Evolutionary conservation across 495 filamentous ascomycete species (phyloP).

Genomic region (Neurospora sp.): DNA sequence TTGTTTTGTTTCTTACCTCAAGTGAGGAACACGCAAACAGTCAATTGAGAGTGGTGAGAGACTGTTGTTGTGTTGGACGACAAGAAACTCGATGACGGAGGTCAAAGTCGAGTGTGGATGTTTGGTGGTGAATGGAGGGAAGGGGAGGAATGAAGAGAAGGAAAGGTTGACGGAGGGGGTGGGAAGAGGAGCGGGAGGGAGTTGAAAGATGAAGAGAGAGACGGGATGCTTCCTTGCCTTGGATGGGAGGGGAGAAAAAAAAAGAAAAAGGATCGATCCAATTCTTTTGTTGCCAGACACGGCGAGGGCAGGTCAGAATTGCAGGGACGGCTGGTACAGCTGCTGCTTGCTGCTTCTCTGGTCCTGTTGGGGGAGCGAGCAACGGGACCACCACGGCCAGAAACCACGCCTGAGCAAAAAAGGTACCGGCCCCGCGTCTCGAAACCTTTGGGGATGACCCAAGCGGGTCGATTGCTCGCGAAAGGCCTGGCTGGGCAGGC

Average conservation of each 20-base stretch:
- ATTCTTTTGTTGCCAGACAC: not conserved
- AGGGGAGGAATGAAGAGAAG: not conserved
- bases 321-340: not conserved
- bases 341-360: conserved; percentile 4
- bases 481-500: not conserved
- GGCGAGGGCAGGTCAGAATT: not conserved
- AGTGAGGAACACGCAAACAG: conserved; percentile 11
- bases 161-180: not conserved
- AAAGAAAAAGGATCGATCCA: not conserved
- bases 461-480: conserved; percentile 16
- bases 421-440: conserved; percentile 18
- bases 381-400: not conserved
- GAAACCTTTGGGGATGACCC: conserved; percentile 23
- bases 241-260: conserved; percentile 8
- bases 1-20: conserved; percentile 2
- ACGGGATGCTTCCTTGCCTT: conserved; percentile 7
- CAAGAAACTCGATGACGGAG: not conserved
- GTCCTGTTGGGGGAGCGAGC: conserved; percentile 8
- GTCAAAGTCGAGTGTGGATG: not conserved
- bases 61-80: not conserved
- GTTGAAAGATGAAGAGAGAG: not conserved
- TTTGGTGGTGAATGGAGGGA: conserved; percentile 1
- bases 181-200: conserved; percentile 2
- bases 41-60: conserved; percentile 2
- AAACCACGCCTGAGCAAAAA: conserved; percentile 9